Evolutionary conservation across 805 yeast species (phyloP).

Genomic region (Lipomyces kockii): DNA sequence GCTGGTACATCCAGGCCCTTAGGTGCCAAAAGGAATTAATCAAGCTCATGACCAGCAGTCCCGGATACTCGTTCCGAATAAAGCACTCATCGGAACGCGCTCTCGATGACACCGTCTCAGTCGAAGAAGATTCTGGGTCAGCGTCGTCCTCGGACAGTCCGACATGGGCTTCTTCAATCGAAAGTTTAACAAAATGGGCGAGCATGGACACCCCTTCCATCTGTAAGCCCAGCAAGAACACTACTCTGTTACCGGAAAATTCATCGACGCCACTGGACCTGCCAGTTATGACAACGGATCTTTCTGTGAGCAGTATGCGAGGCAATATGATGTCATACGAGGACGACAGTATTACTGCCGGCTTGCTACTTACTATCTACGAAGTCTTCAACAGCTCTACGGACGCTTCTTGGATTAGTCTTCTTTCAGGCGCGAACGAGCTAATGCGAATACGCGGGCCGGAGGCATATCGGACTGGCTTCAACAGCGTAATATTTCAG

Average conservation of each 20-base stretch:
- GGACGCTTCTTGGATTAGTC: conserved; percentile 4
- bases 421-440: conserved; percentile 5
- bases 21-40: conserved; percentile 17
- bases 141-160: neutral
- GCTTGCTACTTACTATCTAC: conserved; percentile 23
- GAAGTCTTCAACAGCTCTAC: conserved; percentile 17
- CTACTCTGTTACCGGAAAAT: conserved; percentile 3
- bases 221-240: neutral
- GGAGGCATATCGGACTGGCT: conserved; percentile 7
- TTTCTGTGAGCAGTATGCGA: conserved; percentile 8
- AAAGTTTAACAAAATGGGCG: neutral
- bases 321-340: conserved; percentile 25
- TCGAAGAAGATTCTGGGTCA: neutral
- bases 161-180: no score
- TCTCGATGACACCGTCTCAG: neutral
- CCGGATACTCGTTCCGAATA: neutral
- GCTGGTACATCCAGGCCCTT: conserved; percentile 16
- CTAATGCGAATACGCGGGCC: conserved; percentile 12
- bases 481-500: conserved; percentile 1
- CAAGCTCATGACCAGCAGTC: neutral
- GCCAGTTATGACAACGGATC: neutral
- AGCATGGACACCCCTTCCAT: neutral
- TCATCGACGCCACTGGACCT: conserved; percentile 4
- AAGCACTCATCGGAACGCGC: neutral
- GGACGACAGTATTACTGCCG: conserved; percentile 24